Percentiles rank a stretch among this genome's conserved stretches.
Evolutionary conservation across 2,329 filamentous ascomycete genomes (phyloP).

Genomic region (Trichophyton rubrum): DNA sequence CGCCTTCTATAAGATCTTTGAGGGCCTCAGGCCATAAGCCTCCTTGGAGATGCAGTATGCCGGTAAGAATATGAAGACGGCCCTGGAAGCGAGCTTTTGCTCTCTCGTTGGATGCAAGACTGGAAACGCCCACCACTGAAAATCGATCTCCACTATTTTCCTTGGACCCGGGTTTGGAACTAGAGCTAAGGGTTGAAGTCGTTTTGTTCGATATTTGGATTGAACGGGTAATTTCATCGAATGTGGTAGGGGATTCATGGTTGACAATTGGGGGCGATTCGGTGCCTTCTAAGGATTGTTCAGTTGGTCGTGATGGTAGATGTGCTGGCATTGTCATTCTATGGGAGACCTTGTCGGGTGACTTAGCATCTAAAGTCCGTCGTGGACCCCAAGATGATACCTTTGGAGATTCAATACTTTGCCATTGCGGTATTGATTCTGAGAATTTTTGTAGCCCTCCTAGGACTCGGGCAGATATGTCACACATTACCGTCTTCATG

Average conservation of each 20-base stretch:
- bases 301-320: slow-evolving; percentile 35
- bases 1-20: slow-evolving; percentile 69
- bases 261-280: slow-evolving; percentile 22
- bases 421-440: slow-evolving; percentile 58
- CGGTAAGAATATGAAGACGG: slow-evolving; percentile 65
- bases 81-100: slow-evolving; percentile 71
- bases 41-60: slow-evolving; percentile 74
- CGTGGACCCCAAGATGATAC: slow-evolving; percentile 32
- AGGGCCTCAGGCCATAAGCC: slow-evolving; percentile 84
- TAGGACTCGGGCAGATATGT: slow-evolving; percentile 60
- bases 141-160: slow-evolving; percentile 49
- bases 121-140: slow-evolving; percentile 56
- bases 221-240: slow-evolving; percentile 39
- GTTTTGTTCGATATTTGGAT: slow-evolving; percentile 29
- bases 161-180: slow-evolving; percentile 33
- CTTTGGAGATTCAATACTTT: slow-evolving; percentile 65
- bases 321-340: slow-evolving; percentile 72
- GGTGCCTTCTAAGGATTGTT: slow-evolving; percentile 27
- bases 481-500: slow-evolving; percentile 68
- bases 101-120: slow-evolving; percentile 59
- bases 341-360: slow-evolving; percentile 47
- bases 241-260: slow-evolving; percentile 40
- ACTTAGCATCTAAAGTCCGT: slow-evolving; percentile 40
- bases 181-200: slow-evolving; percentile 26
- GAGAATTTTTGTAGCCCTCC: slow-evolving; percentile 65